phyloP scores from a whole-genome alignment of 768 basidiomycete species.

The Mrakia blollopis region DNA sequence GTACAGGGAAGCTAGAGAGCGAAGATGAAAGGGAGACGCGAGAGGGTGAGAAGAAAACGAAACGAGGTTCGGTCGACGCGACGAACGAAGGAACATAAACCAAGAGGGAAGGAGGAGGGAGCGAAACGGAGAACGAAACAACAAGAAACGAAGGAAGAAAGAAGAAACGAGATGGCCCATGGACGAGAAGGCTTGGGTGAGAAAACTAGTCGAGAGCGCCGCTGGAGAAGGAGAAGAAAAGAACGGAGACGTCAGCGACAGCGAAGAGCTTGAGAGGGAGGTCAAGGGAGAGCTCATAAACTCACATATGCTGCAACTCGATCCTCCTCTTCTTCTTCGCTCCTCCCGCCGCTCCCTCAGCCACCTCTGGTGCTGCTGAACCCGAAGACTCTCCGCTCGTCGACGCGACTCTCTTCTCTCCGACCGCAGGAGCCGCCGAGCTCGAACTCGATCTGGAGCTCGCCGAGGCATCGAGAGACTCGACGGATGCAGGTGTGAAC shows the following conservation, averaged over 20 bases:
- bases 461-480: background rate
- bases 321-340: constrained; percentile 82
- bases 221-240: background rate
- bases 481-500: constrained; percentile 34
- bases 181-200: too few relatives aligned
- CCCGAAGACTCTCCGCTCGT: background rate
- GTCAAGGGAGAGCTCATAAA: too few relatives aligned
- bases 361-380: constrained; percentile 35
- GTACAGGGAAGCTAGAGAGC: too few relatives aligned
- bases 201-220: background rate
- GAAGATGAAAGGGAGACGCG: too few relatives aligned
- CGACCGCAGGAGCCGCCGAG: background rate
- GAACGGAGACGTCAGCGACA: background rate
- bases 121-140: background rate
- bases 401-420: constrained; percentile 7
- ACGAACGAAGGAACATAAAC: too few relatives aligned
- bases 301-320: constrained; percentile 48
- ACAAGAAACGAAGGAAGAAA: too few relatives aligned
- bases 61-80: too few relatives aligned
- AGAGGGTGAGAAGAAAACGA: too few relatives aligned
- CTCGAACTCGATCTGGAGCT: background rate
- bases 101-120: too few relatives aligned
- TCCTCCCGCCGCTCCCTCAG: constrained; percentile 50
- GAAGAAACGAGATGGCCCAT: too few relatives aligned
- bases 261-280: background rate